These are phyloP conservation scores for Podospora appendiculata DNA, from an alignment of 495 filamentous ascomycete species.

Conservation along the genomic window DNA sequence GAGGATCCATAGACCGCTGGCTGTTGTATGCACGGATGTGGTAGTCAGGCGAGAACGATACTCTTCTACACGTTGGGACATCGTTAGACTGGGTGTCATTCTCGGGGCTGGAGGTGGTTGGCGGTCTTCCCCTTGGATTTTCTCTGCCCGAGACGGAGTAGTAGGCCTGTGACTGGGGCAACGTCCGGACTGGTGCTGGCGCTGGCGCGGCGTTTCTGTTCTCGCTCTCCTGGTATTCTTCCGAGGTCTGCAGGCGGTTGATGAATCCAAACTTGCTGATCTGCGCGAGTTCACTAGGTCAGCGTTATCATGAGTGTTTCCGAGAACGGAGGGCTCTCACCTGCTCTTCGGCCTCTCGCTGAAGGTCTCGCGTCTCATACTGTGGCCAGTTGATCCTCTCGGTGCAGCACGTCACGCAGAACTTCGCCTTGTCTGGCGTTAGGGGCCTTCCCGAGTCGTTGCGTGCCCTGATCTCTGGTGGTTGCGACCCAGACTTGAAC, in stretches of 20 bases:
- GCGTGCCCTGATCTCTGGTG: conserved; percentile 13
- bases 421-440: conserved; percentile 4
- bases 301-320: too few relatives aligned
- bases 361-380: conserved; percentile 13
- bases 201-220: neutral
- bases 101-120: neutral
- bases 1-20: neutral
- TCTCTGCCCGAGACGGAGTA: too few relatives aligned
- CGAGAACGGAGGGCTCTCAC: neutral
- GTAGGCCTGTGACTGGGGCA: neutral
- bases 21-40: conserved; percentile 2
- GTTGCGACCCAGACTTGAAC: conserved; percentile 13
- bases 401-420: conserved; percentile 14
- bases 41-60: conserved; percentile 5
- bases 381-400: conserved; percentile 15
- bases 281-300: neutral
- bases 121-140: neutral
- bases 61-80: neutral
- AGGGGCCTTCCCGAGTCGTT: conserved; percentile 14
- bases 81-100: neutral
- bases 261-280: conserved; percentile 8
- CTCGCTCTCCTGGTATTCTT: conserved; percentile 7
- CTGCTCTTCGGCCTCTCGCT: conserved; percentile 15
- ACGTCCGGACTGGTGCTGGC: too few relatives aligned
- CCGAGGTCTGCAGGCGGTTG: conserved; percentile 3